Evolutionary conservation across 768 basidiomycete species (phyloP), one percentile per base, ranked within the genome.

Genomic region (Lactarius sanguifluus): DNA sequence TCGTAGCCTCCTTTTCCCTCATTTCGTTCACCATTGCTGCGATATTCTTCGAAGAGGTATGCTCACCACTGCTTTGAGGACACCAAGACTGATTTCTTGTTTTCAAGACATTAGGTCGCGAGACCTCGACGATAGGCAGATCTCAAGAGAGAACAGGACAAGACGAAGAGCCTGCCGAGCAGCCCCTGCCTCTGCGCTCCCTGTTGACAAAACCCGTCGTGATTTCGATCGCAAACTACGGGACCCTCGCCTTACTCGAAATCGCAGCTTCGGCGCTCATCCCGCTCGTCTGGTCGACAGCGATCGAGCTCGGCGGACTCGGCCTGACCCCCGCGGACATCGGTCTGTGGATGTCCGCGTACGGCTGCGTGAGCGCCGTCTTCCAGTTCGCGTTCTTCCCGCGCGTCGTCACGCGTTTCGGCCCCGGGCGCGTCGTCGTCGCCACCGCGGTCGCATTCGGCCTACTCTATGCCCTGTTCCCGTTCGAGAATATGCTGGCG

Each of bases 381-480:
- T 57, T 34, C 56, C 56, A 57, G 6, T 57, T 57, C 56, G 34
- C 56, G 0, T 57, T 30, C 18, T 57, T 57, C 56, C 56, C 56
- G 32, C 32, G 9, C 18, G 1, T 36, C 56, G 56, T 34, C 0
- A 8, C 56, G 8, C 30, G 8, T 36, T 57, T 57, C 56, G 56
- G 56, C 18, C 56, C 56, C 30, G 34, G 56, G n/a, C 56, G 56
- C 32, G 8, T 57, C 18, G 18, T 57, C 30, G 20, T 57, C 18
- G 56, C 56, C 28, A n/a, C 8, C n/a, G 56, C 5, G 4, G 18
- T n/a, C 18, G 16, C 30, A 15, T 34, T 57, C 18, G 30, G 28
- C 56, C 13, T 36, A 9, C 5, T 36, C 56, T 57, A 32, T 4
- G 28, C 67, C 2, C 32, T 73, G 38, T 78, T 78, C 60, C 76